Conservation (phyloP, 768 basidiomycete species). For the Tubosaeta brunneosetosa region DNA sequence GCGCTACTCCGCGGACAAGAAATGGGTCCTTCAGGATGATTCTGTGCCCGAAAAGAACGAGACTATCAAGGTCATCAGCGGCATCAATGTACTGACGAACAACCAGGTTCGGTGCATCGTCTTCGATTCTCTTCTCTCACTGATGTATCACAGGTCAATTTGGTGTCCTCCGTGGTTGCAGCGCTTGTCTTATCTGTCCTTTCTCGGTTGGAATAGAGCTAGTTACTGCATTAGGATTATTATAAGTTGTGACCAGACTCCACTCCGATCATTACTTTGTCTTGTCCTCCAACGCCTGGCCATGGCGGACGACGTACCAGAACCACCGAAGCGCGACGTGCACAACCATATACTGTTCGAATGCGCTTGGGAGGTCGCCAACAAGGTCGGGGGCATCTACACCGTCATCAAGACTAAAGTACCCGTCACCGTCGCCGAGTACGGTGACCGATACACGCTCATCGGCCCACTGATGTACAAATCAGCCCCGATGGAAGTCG, state of each 20-base stretch:
- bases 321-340: conserved; percentile 56
- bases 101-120: conserved; percentile 55
- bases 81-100: conserved; percentile 71
- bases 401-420: conserved; percentile 99
- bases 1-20: conserved; percentile 58
- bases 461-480: conserved; percentile 99
- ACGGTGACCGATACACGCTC: conserved; percentile 90
- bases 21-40: conserved; percentile 61
- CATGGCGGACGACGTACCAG: conserved; percentile 21
- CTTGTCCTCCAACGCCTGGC: not conserved
- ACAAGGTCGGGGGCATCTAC: conserved; percentile 99
- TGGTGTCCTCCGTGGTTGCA: conserved; percentile 39
- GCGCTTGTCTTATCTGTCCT: conserved; percentile 33
- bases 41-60: conserved; percentile 33
- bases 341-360: conserved; percentile 84
- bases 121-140: not conserved
- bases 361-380: conserved; percentile 97
- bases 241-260: not conserved
- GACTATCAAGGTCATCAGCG: conserved; percentile 55
- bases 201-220: conserved; percentile 21
- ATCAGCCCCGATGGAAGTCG: conserved; percentile 98
- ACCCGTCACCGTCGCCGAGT: conserved; percentile 95
- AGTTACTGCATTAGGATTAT: conserved; percentile 22
- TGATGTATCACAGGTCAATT: conserved; percentile 36
- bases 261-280: not conserved